A percentile compares a stretch with the other conserved stretches of the same genome.
phyloP scores from a whole-genome alignment of 371 early-diverging fungal species.

The Mortierella sp. region DNA sequence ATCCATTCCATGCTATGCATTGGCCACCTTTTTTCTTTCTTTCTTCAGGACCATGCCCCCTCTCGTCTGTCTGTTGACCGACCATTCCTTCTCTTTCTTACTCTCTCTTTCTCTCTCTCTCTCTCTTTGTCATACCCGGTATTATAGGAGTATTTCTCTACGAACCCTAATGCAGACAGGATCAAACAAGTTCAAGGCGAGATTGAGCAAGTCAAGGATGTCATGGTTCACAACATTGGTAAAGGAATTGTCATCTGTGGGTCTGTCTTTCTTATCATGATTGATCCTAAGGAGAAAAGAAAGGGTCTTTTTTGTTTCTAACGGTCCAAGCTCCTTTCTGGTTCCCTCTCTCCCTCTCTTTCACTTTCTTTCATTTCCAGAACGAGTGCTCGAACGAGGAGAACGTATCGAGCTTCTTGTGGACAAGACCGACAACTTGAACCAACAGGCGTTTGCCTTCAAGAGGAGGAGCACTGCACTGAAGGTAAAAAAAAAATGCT shows the following conservation, averaged over 20 bases:
- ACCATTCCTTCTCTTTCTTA: not conserved
- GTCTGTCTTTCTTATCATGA: not conserved
- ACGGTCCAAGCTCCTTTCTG: not conserved
- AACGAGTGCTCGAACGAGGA: slow-evolving; percentile 90
- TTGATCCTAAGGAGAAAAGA: not conserved
- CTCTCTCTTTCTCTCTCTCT: not conserved
- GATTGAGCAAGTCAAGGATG: slow-evolving; percentile 93
- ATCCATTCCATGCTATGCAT: not conserved
- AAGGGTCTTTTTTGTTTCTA: not conserved
- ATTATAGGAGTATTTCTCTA: slow-evolving; percentile 78
- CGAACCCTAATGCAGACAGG: slow-evolving; percentile 78
- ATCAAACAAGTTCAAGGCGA: slow-evolving; percentile 88
- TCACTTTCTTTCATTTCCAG: slow-evolving; percentile 47
- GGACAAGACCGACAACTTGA: slow-evolving; percentile 91
- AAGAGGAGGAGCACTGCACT: slow-evolving; percentile 88
- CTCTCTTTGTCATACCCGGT: not conserved
- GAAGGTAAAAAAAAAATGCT: slow-evolving; percentile 64
- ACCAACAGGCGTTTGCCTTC: slow-evolving; percentile 90
- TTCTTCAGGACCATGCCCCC: not conserved
- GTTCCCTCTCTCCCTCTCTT: not conserved
- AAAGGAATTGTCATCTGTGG: slow-evolving; percentile 15
- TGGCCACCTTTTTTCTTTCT: not conserved
- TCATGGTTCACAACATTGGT: slow-evolving; percentile 94
- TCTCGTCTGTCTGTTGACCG: not conserved
- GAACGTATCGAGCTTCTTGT: slow-evolving; percentile 92